These are phyloP conservation scores for Aspergillus tubingensis DNA, from an alignment of 2,329 filamentous ascomycete genomes.

Conservation along the genomic window DNA sequence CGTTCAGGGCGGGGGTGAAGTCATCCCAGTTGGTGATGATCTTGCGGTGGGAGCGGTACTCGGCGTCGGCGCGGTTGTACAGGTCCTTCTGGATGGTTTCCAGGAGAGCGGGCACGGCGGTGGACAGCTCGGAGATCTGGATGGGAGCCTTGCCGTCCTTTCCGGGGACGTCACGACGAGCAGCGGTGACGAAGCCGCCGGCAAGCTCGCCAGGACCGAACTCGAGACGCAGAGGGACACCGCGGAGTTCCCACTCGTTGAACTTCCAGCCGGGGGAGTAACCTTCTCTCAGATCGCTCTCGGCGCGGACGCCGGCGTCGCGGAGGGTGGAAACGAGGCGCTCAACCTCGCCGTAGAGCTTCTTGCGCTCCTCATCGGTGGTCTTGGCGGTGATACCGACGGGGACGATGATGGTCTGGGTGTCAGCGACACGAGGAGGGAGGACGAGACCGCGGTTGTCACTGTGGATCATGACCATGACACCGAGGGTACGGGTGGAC, in stretches of 20 bases:
- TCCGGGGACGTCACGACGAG: slow-evolving; percentile 74
- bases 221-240: slow-evolving; percentile 89
- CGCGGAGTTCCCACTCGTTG: slow-evolving; percentile 97
- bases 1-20: slow-evolving; percentile 84
- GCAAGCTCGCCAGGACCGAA: slow-evolving; percentile 94
- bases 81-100: slow-evolving; percentile 89
- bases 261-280: slow-evolving; percentile 98
- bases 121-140: slow-evolving; percentile 70
- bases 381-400: slow-evolving; percentile 92
- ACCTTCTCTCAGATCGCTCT: slow-evolving; percentile 82
- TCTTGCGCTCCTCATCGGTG: slow-evolving; percentile 73
- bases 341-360: slow-evolving; percentile 74
- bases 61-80: slow-evolving; percentile 71
- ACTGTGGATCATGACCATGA: slow-evolving; percentile 98
- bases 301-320: slow-evolving; percentile 72
- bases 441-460: slow-evolving; percentile 95
- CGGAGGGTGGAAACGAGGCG: slow-evolving; percentile 69
- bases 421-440: slow-evolving; percentile 83
- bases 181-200: slow-evolving; percentile 78
- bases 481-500: slow-evolving; percentile 93
- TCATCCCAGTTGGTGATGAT: slow-evolving; percentile 85
- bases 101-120: slow-evolving; percentile 75
- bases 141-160: slow-evolving; percentile 75
- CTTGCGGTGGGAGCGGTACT: slow-evolving; percentile 79
- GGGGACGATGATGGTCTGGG: slow-evolving; percentile 84